These are phyloP conservation scores for Aspergillus latus DNA, from an alignment of 2,329 filamentous ascomycete genomes.

Conservation along the genomic window DNA sequence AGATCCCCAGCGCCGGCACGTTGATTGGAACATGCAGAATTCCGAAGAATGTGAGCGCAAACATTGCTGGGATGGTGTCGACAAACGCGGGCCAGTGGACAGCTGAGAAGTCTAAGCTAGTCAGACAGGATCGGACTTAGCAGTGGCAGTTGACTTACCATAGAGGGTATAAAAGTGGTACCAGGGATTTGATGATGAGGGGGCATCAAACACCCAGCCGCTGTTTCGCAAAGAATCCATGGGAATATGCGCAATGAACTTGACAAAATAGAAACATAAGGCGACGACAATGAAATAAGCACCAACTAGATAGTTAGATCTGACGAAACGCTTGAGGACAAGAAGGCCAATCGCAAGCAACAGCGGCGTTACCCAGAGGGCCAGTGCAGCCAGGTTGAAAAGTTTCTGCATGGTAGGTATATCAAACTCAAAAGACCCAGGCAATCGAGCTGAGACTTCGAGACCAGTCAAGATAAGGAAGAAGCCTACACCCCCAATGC, in stretches of 20 bases:
- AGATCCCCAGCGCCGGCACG: conserved; percentile 86
- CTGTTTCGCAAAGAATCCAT: conserved; percentile 65
- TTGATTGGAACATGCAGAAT: conserved; percentile 98
- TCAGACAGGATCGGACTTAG: conserved; percentile 2
- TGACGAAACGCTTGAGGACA: conserved; percentile 70
- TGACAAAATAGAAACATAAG: conserved; percentile 55
- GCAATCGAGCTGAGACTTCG: conserved; percentile 85
- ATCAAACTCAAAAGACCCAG: conserved; percentile 81
- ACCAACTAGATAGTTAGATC: conserved; percentile 82
- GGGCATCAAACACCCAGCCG: conserved; percentile 91
- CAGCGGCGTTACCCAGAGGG: conserved; percentile 81
- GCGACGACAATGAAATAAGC: conserved; percentile 80
- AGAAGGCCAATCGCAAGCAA: conserved; percentile 73
- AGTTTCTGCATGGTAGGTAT: conserved; percentile 73
- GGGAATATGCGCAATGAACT: conserved; percentile 59
- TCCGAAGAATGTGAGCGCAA: conserved; percentile 95
- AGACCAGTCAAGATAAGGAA: conserved; percentile 90
- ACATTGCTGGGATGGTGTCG: conserved; percentile 90
- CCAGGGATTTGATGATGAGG: conserved; percentile 83
- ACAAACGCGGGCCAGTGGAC: conserved; percentile 80
- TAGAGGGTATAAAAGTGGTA: conserved; percentile 98
- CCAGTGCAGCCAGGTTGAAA: conserved; percentile 69
- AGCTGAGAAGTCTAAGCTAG: conserved; percentile 66
- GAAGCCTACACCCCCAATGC: conserved; percentile 95
- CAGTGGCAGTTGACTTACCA: conserved; percentile 57